Evolutionary conservation across 169 alveolate genomes (phyloP), one percentile per base, ranked within the genome.

Genomic region (Babesia bovis): DNA sequence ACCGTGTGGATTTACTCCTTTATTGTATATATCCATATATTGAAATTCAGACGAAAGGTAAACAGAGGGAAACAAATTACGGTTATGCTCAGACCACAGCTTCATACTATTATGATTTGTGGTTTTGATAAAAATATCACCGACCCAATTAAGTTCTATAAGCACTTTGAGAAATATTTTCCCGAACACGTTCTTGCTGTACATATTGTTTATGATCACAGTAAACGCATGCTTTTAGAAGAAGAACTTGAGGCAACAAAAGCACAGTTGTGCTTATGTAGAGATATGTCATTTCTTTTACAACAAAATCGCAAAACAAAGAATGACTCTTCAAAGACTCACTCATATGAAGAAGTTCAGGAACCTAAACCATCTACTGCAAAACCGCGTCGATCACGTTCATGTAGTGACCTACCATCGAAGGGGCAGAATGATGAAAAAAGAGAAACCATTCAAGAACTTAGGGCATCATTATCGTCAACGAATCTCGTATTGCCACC

Each of bases 51-150:
- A 32, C 56, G 36, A 17, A 25, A 28, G 15, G 41, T 70, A 33
- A 73, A 71, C 66, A 82, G 61, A 15, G 73, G 73, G 17, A 68
- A 68, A 45, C 87, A 78, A 59, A 59, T 78, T 17, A 56, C 83
- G 9, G 83, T 74, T 26, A 68, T 78, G 35, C 51, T 78, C 44
- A 59, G 88, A 13, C 84, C 88, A 36, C 88, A 81, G 71, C 84
- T 81, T 40, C 88, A 81, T 50, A 81, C 88, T 0, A 17, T 81
- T 19, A 81, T 81, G 88, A 52, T 81, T 7, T 40, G 41, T 23
- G 88, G 88, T 5, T 65, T 81, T 35, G 68, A 60, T 25, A 81
- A 81, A 19, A 60, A 63, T 65, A 47, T 81, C 17, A 72, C 71
- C 2, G 79, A 71, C 32, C 88, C 88, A 9, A 17, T 47, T 0